These are phyloP conservation scores for Phylloporus sp. DNA, from an alignment of 768 basidiomycete genomes.

Conservation along the genomic window DNA sequence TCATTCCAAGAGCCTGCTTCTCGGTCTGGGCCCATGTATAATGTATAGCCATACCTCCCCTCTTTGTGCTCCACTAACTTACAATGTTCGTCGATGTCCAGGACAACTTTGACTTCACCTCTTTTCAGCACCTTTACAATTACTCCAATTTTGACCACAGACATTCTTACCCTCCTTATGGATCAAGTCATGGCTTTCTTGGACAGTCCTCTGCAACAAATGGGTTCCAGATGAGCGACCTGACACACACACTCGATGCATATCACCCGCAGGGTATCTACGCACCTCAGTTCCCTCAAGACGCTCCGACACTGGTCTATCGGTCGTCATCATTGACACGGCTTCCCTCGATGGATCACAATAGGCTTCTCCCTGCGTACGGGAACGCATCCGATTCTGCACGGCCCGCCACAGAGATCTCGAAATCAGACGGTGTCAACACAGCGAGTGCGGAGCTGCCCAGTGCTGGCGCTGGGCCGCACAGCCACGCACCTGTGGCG, in stretches of 20 bases:
- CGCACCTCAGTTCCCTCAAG: constrained; percentile 3
- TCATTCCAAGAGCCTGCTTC: not conserved
- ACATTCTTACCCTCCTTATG: not conserved
- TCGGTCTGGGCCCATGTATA: constrained; percentile 1
- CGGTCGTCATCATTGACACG: not conserved
- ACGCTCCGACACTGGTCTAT: not conserved
- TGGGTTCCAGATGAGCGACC: not conserved
- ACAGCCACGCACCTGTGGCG: constrained; percentile 25
- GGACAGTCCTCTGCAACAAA: not conserved
- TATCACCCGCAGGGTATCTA: not conserved
- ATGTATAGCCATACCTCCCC: constrained; percentile 2
- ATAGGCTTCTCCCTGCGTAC: constrained; percentile 2
- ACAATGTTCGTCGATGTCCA: not conserved
- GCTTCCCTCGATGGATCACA: not conserved
- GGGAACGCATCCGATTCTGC: not conserved
- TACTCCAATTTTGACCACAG: not conserved
- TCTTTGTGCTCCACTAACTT: not conserved
- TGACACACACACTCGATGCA: not conserved
- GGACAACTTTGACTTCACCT: not conserved
- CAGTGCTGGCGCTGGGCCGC: not conserved
- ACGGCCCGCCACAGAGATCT: not conserved
- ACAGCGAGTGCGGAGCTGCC: constrained; percentile 8
- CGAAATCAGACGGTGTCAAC: not conserved
- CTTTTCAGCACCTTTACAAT: not conserved
- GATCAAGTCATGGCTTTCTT: not conserved